These are phyloP conservation scores for Brassica carinata DNA, from an alignment of 345 rosid species.

Conservation along the genomic window DNA sequence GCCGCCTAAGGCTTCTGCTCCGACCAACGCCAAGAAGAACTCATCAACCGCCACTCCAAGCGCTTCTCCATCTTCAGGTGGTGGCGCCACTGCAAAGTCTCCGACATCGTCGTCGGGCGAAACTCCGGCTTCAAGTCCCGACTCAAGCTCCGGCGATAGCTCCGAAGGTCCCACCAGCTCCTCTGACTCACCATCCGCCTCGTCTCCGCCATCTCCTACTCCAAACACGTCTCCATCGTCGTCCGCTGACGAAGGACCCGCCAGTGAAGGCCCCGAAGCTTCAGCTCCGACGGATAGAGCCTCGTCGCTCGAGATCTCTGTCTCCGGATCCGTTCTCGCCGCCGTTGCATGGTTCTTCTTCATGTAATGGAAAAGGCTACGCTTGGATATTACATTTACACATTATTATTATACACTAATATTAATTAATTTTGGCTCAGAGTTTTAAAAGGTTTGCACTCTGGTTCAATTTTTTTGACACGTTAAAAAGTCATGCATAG, in stretches of 20 bases:
- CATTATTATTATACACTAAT: constrained; percentile 3
- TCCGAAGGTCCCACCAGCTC: constrained; percentile 35
- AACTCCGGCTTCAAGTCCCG: constrained; percentile 38
- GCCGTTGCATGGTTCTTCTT: constrained; percentile 37
- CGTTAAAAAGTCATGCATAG: constrained; percentile 28
- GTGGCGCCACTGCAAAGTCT: constrained; percentile 4
- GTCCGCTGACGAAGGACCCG: constrained; percentile 6
- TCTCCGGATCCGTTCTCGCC: constrained; percentile 13
- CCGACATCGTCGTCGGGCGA: constrained; percentile 15
- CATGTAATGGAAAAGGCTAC: constrained; percentile 21
- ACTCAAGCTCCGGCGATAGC: constrained; percentile 30
- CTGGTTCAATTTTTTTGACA: not conserved
- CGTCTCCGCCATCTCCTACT: constrained; percentile 42
- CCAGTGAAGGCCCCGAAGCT: constrained; percentile 29
- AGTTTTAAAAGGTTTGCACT: not conserved
- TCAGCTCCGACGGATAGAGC: constrained; percentile 10
- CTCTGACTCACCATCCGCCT: constrained; percentile 28
- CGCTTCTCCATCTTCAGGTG: constrained; percentile 28
- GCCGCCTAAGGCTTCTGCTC: constrained; percentile 27
- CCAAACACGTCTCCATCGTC: constrained; percentile 37
- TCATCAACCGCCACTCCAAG: constrained; percentile 14
- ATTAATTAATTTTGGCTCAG: not conserved
- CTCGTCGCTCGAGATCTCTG: constrained; percentile 23
- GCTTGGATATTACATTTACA: not conserved
- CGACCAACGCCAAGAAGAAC: constrained; percentile 26